Conservation (phyloP, 129 eudicot species). For the Flaveria ramosissima region DNA sequence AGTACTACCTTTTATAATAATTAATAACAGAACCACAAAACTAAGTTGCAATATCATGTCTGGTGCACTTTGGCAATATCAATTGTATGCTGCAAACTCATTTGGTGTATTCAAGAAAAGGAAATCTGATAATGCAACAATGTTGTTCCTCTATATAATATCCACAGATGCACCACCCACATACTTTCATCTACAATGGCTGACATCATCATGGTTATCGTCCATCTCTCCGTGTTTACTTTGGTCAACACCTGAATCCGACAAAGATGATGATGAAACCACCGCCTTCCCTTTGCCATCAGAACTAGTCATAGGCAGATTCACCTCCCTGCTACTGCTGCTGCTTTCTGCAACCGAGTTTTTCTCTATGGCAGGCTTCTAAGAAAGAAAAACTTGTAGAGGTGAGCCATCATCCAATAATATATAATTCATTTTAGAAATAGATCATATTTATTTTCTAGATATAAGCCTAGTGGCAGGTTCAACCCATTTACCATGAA, state of each 20-base stretch:
- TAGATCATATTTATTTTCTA: not conserved
- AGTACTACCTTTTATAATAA: not conserved
- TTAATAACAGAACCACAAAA: slow-evolving; percentile 2
- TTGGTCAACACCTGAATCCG: slow-evolving; percentile 31
- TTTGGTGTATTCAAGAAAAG: slow-evolving; percentile 32
- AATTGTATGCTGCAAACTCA: slow-evolving; percentile 24
- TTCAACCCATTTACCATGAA: slow-evolving; percentile 5
- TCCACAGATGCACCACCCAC: slow-evolving; percentile 31
- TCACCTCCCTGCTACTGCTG: slow-evolving; percentile 25
- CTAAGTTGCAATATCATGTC: slow-evolving; percentile 19
- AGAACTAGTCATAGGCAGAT: slow-evolving; percentile 22
- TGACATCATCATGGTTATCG: slow-evolving; percentile 11
- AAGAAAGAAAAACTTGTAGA: not conserved
- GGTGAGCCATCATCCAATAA: slow-evolving; percentile 16
- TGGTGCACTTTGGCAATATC: not conserved
- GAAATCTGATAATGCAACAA: slow-evolving; percentile 34
- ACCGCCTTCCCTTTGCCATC: slow-evolving; percentile 58
- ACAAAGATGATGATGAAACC: slow-evolving; percentile 31
- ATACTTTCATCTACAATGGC: slow-evolving; percentile 33
- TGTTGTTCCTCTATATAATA: slow-evolving; percentile 31
- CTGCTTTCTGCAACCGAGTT: slow-evolving; percentile 20
- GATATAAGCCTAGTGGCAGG: not conserved
- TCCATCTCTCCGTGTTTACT: slow-evolving; percentile 22
- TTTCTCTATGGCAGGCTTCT: slow-evolving; percentile 33
- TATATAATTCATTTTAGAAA: not conserved